These are phyloP conservation scores for Mucuna pruriens DNA, from an alignment of 306 rosid species.

Conservation along the genomic window DNA sequence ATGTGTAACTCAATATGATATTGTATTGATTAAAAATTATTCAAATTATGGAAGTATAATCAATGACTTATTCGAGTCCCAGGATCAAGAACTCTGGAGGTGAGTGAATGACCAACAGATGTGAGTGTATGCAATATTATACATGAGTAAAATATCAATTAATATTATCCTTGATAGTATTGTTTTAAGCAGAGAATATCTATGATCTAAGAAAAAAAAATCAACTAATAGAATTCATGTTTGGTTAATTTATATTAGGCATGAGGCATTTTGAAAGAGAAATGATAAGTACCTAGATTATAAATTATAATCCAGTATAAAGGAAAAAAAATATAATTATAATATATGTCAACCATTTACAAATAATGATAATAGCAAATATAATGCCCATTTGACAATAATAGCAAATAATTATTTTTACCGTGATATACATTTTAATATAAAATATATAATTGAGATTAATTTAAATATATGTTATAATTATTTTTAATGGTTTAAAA, in stretches of 20 bases:
- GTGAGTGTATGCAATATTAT: neutral
- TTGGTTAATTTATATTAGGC: neutral
- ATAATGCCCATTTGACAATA: neutral
- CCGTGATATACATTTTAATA: neutral
- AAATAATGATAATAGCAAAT: neutral
- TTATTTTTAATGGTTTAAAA: neutral
- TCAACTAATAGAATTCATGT: neutral
- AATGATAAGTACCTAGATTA: neutral
- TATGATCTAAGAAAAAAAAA: too few species aligned
- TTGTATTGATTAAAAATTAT: too few species aligned
- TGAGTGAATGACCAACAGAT: neutral
- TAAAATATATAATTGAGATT: neutral
- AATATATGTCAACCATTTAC: neutral
- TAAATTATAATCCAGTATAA: neutral
- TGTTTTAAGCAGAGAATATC: too few species aligned
- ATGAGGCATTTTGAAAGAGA: neutral
- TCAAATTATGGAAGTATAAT: neutral
- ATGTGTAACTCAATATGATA: too few species aligned
- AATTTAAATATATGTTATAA: neutral
- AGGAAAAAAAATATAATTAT: neutral
- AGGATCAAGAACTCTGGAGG: neutral
- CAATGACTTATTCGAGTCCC: neutral
- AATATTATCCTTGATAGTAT: too few species aligned
- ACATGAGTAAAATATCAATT: neutral
- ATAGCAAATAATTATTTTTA: neutral